A percentile compares a stretch with the other conserved stretches of the same genome.
Conservation (phyloP, 1,284 basidiomycete genomes). For the Vanrija pseudolonga region DNA sequence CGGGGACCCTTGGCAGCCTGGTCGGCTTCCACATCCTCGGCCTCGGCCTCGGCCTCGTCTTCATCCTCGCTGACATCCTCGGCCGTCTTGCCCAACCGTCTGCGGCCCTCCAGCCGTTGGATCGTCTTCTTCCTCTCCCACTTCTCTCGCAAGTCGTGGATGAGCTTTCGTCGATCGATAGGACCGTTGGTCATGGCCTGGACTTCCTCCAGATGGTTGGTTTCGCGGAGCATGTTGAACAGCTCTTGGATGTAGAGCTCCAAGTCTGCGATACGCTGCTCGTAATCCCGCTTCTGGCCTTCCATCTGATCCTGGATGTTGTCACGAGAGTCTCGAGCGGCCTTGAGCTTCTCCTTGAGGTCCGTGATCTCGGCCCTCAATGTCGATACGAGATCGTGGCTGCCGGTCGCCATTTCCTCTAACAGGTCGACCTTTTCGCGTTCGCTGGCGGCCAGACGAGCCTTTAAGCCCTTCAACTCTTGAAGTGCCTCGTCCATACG, state of each 20-base stretch:
- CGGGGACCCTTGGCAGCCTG: slow-evolving; percentile 43
- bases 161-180: slow-evolving; percentile 76
- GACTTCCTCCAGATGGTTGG: slow-evolving; percentile 69
- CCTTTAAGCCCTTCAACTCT: slow-evolving; percentile 68
- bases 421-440: slow-evolving; percentile 58
- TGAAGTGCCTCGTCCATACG: slow-evolving; percentile 71
- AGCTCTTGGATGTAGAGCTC: slow-evolving; percentile 91
- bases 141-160: slow-evolving; percentile 68
- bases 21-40: slow-evolving; percentile 44
- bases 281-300: slow-evolving; percentile 74
- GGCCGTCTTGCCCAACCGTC: slow-evolving; percentile 1
- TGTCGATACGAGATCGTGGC: slow-evolving; percentile 76
- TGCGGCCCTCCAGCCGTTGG: slow-evolving; percentile 71
- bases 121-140: slow-evolving; percentile 82
- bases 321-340: slow-evolving; percentile 73
- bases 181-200: slow-evolving; percentile 54
- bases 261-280: slow-evolving; percentile 80
- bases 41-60: slow-evolving; percentile 20
- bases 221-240: slow-evolving; percentile 85
- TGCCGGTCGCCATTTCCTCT: slow-evolving; percentile 72
- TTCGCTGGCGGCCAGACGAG: slow-evolving; percentile 52
- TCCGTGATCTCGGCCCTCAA: slow-evolving; percentile 70
- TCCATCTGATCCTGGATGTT: slow-evolving; percentile 73
- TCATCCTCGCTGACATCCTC: slow-evolving; percentile 44
- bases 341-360: slow-evolving; percentile 72